phyloP scores from a whole-genome alignment of 495 filamentous ascomycete genomes.

The Umbilicaria muhlenbergii region DNA sequence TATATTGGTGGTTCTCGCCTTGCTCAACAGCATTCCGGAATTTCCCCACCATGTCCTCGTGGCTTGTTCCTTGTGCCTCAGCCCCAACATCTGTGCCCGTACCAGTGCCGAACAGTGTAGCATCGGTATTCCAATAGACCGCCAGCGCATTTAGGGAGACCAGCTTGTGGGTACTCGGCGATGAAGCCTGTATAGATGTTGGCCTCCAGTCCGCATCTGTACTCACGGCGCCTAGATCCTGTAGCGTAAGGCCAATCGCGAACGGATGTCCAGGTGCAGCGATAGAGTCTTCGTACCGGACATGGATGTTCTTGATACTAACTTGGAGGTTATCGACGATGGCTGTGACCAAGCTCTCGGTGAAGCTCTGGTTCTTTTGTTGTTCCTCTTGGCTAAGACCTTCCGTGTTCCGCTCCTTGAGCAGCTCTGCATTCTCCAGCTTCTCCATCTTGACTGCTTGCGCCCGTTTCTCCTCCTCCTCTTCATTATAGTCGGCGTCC shows the following conservation, averaged over 20 bases:
- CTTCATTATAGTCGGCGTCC: constrained; percentile 81
- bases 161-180: constrained; percentile 74
- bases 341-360: constrained; percentile 81
- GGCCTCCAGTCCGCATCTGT: constrained; percentile 88
- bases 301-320: constrained; percentile 92
- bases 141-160: constrained; percentile 76
- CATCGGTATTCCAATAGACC: constrained; percentile 95
- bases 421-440: constrained; percentile 81
- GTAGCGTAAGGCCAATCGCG: constrained; percentile 74
- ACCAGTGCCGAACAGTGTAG: constrained; percentile 63
- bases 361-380: constrained; percentile 91
- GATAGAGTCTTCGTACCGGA: constrained; percentile 95
- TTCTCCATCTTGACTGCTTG: constrained; percentile 94
- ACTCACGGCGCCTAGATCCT: constrained; percentile 91
- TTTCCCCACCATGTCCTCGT: constrained; percentile 58
- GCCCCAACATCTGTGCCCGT: constrained; percentile 41
- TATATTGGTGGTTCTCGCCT: constrained; percentile 71
- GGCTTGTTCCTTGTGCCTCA: constrained; percentile 47
- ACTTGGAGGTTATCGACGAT: constrained; percentile 97
- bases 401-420: constrained; percentile 82
- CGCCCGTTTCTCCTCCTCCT: constrained; percentile 70
- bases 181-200: constrained; percentile 80
- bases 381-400: constrained; percentile 90
- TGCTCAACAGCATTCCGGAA: constrained; percentile 64
- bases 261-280: constrained; percentile 92